These are phyloP conservation scores for Geotrichum ghanense DNA, from an alignment of 805 yeast genomes.

Conservation along the genomic window DNA sequence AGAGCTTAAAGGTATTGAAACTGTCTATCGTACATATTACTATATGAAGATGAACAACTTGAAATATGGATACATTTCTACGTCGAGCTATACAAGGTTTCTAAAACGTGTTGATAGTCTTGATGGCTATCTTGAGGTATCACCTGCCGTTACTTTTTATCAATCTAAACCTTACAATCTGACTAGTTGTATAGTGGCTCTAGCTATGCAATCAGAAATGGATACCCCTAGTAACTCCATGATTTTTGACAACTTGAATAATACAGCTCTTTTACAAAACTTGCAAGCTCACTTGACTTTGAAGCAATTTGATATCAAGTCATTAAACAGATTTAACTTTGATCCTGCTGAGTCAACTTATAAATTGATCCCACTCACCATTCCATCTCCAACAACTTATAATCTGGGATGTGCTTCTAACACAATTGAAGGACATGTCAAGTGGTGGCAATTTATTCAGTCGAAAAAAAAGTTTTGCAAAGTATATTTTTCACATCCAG, in stretches of 20 bases:
- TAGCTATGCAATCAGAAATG: conserved; percentile 7
- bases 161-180: conserved; percentile 1
- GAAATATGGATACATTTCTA: conserved; percentile 14
- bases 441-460: neutral
- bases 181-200: conserved; percentile 5
- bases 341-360: conserved; percentile 1
- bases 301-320: neutral
- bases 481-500: neutral
- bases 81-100: conserved; percentile 12
- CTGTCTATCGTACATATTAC: neutral
- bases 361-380: conserved; percentile 4
- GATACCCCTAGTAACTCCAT: conserved; percentile 2
- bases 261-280: neutral
- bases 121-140: conserved; percentile 7
- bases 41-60: conserved; percentile 15
- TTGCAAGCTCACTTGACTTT: neutral
- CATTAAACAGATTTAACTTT: neutral
- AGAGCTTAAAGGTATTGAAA: neutral
- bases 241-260: neutral
- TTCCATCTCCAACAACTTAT: conserved; percentile 7
- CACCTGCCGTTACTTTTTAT: conserved; percentile 9
- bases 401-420: neutral
- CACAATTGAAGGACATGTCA: neutral
- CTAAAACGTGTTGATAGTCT: conserved; percentile 6
- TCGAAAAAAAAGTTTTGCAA: neutral